phyloP scores from a whole-genome alignment of 306 rosid genomes.

The Cyclanthera cordifolia region DNA sequence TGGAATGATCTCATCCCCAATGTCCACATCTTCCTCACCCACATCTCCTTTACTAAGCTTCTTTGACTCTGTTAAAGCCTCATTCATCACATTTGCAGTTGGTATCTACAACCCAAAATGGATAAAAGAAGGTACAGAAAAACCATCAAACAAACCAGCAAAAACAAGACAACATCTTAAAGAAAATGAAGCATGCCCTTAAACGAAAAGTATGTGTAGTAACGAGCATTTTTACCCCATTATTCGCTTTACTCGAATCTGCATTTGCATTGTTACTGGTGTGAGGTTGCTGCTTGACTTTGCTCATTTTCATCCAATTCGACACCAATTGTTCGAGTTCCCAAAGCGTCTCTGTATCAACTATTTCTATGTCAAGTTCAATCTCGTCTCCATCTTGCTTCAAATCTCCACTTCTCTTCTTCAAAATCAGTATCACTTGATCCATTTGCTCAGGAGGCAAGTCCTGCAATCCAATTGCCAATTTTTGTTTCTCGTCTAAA shows the following conservation, averaged over 20 bases:
- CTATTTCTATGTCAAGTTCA: conserved; percentile 92
- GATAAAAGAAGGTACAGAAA: too few species aligned
- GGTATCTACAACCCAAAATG: conserved; percentile 25
- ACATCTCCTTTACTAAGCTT: conserved; percentile 64
- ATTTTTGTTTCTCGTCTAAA: conserved; percentile 75
- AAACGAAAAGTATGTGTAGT: neutral
- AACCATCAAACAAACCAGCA: neutral
- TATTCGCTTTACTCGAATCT: conserved; percentile 29
- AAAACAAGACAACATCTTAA: neutral
- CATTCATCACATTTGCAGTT: conserved; percentile 32
- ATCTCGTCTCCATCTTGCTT: conserved; percentile 97
- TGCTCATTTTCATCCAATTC: conserved; percentile 82
- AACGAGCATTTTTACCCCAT: conserved; percentile 38
- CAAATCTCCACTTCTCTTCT: conserved; percentile 80
- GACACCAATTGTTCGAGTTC: conserved; percentile 91
- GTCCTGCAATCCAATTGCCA: conserved; percentile 81
- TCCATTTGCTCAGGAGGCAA: conserved; percentile 92
- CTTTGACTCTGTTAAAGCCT: conserved; percentile 36
- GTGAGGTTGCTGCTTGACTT: conserved; percentile 75
- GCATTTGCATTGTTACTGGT: conserved; percentile 28
- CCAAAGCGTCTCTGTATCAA: conserved; percentile 94
- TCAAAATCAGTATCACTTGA: conserved; percentile 80
- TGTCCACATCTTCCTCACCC: conserved; percentile 91
- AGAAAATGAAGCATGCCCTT: neutral
- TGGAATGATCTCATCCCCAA: conserved; percentile 87